Evolutionary conservation across 108 stramenopile species (phyloP), one percentile per base, ranked within the genome.

Genomic region (Epithemia pelagica): DNA sequence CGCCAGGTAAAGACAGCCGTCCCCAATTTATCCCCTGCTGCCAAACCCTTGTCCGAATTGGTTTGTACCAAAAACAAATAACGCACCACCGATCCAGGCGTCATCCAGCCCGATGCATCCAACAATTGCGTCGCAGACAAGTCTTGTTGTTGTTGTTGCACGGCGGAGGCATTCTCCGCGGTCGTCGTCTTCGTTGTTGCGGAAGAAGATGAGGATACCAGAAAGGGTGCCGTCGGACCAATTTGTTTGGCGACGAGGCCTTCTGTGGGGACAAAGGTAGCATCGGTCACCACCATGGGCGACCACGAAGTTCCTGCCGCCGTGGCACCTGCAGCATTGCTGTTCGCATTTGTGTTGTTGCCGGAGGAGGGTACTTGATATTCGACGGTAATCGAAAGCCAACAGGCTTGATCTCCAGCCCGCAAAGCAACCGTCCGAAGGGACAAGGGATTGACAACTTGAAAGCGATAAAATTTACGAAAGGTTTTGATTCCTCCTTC

Each of bases 401-500:
- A 71, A 64, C 88, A 90, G 18, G 66, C 67, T 18, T 63, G 69
- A 52, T 93, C 92, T 0, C 85, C 82, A 22, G 74, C 59, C 22
- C 89, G 74, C 30, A 73, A 62, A 0, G 78, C 78, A 18, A 46
- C 32, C 64, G 72, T 76, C n/a, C 64, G 46, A 8, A 90, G 79
- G 23, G 61, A 64, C 37, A 93, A 61, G 8, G 92, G 92, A 52
- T 66, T 68, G 15, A 83, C 68, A 8, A 93, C 92, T 61, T 87
- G 84, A 68, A 93, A 93, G 15, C 92, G 75, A 73, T 93, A 93
- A 77, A 90, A 93, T 68, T 90, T 93, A 8, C 89, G 75, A 37
- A 93, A 74, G 10, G 85, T 88, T 64, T 88, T 82, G 19, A 33
- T 57, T 21, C 58, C 57, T n/a, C 87, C 84, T 61, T 82, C 81